Conservation (phyloP, 2,329 filamentous ascomycete genomes). For the Pleoardoris graminearum region DNA sequence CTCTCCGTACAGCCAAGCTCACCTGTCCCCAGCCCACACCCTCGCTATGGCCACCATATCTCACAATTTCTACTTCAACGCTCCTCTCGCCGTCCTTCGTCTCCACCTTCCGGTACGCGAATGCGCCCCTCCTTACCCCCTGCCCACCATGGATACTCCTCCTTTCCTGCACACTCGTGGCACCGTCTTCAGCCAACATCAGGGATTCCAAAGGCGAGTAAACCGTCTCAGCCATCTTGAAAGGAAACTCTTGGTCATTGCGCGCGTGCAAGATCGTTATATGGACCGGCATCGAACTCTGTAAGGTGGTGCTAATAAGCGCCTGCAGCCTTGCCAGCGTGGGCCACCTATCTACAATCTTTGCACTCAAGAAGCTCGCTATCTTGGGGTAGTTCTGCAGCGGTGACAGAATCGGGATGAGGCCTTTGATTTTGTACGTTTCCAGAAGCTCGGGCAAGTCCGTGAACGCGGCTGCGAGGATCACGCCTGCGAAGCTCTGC, state of each 20-base stretch:
- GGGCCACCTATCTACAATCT: constrained; percentile 80
- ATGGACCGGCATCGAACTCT: constrained; percentile 49
- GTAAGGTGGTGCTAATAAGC: constrained; percentile 51
- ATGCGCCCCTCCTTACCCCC: constrained; percentile 40
- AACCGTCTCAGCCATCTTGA: constrained; percentile 59
- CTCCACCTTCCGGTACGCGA: constrained; percentile 41
- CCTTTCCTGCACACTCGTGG: constrained; percentile 28
- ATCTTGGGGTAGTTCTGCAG: constrained; percentile 68
- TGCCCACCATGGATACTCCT: constrained; percentile 37
- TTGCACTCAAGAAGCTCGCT: constrained; percentile 61
- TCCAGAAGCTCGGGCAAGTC: constrained; percentile 72
- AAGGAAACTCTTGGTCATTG: constrained; percentile 83
- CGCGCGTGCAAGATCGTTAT: constrained; percentile 77
- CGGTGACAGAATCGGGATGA: constrained; percentile 78
- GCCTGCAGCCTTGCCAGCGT: constrained; percentile 68
- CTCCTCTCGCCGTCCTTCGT: constrained; percentile 30
- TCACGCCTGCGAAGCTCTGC: constrained; percentile 73
- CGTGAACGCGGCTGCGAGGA: constrained; percentile 80
- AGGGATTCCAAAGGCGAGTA: constrained; percentile 30
- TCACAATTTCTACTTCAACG: constrained; percentile 49
- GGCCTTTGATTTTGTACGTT: constrained; percentile 76
- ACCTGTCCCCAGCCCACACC: constrained; percentile 69
- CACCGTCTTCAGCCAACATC: constrained; percentile 37
- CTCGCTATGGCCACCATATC: constrained; percentile 63
- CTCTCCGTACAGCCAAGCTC: constrained; percentile 65